phyloP scores from a whole-genome alignment of 169 alveolate species.

The Amoebophrya sp. region DNA sequence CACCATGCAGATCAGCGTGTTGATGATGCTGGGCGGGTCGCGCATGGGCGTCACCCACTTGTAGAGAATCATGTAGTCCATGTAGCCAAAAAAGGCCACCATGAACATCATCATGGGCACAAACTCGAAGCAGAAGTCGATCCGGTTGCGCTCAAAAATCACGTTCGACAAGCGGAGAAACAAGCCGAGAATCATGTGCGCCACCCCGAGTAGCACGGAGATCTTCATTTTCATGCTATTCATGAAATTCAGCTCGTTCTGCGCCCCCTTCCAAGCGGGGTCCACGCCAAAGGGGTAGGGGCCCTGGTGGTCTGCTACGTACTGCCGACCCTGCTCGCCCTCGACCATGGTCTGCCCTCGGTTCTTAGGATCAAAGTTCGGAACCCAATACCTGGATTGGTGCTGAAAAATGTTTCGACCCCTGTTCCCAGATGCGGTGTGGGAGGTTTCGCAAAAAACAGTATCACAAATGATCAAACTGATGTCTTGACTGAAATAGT shows the following conservation, averaged over 20 bases:
- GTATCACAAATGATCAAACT: too few relatives aligned
- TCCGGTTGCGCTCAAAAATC: constrained; percentile 64
- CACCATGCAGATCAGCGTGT: constrained; percentile 89
- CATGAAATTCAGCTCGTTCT: constrained; percentile 82
- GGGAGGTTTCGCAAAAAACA: too few relatives aligned
- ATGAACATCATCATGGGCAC: constrained; percentile 90
- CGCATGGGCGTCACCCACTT: constrained; percentile 82
- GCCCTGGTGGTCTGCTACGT: constrained; percentile 34
- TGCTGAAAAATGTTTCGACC: constrained; percentile 66
- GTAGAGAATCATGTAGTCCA: constrained; percentile 73
- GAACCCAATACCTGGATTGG: not conserved
- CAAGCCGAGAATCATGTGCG: constrained; percentile 78
- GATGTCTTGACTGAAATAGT: too few relatives aligned
- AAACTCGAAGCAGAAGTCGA: constrained; percentile 91
- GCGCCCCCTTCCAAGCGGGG: constrained; percentile 95
- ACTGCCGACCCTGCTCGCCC: not conserved
- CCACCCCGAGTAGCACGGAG: constrained; percentile 65
- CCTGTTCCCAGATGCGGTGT: too few relatives aligned
- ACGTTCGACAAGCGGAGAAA: constrained; percentile 77
- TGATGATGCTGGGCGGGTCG: constrained; percentile 88
- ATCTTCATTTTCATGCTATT: constrained; percentile 98
- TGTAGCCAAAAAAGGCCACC: constrained; percentile 86
- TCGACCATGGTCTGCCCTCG: not conserved
- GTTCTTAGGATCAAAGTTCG: not conserved
- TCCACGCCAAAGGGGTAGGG: constrained; percentile 96